Evolutionary conservation across 139 green algal species (phyloP).

Genomic region (Chlorella sp.): DNA sequence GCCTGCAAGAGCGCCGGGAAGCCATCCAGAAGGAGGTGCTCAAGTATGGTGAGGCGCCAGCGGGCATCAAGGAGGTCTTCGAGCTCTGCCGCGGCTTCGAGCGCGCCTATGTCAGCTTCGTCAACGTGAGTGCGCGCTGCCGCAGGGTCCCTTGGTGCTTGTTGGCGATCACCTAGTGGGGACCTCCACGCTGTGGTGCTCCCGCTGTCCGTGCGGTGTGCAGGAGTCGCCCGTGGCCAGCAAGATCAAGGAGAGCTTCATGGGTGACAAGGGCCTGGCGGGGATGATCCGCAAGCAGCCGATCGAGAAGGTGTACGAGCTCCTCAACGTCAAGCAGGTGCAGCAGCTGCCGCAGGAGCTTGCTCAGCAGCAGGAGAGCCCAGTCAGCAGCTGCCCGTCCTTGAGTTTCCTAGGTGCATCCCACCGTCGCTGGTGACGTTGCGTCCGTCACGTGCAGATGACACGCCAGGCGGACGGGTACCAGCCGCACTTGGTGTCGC

Average conservation of each 20-base stretch:
- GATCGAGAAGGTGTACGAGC: constrained; percentile 75
- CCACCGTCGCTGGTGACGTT: background rate
- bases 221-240: constrained; percentile 66
- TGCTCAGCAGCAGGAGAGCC: background rate
- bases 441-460: constrained; percentile 43
- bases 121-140: constrained; percentile 75
- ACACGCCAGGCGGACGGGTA: constrained; percentile 78
- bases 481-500: constrained; percentile 80
- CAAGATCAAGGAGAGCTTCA: constrained; percentile 70
- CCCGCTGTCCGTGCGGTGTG: too few relatives aligned
- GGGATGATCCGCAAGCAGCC: constrained; percentile 60
- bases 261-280: constrained; percentile 45
- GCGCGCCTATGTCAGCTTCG: constrained; percentile 59
- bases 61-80: constrained; percentile 73
- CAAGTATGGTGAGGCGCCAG: constrained; percentile 60
- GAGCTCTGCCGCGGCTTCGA: constrained; percentile 87
- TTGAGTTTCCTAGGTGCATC: too few relatives aligned
- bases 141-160: too few relatives aligned
- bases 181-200: too few relatives aligned
- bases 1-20: constrained; percentile 54
- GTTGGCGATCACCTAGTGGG: too few relatives aligned
- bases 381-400: too few relatives aligned
- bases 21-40: constrained; percentile 70
- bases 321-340: constrained; percentile 71
- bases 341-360: background rate